Evolutionary conservation across 441 rosid genomes (phyloP).

Genomic region (Erodium texanum): DNA sequence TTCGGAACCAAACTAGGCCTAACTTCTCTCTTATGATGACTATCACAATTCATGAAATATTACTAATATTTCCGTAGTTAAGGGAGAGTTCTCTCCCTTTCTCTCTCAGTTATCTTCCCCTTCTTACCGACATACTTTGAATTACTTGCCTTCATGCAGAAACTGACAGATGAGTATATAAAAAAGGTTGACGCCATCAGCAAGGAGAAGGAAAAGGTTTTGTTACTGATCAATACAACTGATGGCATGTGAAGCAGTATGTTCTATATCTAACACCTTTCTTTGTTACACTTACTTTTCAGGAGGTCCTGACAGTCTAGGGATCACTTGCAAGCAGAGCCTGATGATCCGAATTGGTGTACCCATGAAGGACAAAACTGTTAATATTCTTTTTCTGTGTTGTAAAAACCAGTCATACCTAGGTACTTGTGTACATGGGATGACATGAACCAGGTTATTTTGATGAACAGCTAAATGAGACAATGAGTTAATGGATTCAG

Average conservation of each 20-base stretch:
- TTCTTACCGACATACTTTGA: not conserved
- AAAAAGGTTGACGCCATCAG: slow-evolving; percentile 61
- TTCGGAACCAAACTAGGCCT: too few relatives aligned
- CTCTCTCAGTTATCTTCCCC: not conserved
- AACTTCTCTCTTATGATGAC: too few relatives aligned
- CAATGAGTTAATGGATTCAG: not conserved
- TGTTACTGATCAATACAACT: slow-evolving; percentile 6
- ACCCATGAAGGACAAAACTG: not conserved
- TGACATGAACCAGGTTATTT: not conserved
- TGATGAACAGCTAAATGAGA: not conserved
- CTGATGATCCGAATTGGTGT: slow-evolving; percentile 12
- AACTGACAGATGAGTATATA: slow-evolving; percentile 67
- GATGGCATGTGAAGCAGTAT: not conserved
- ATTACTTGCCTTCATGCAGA: slow-evolving; percentile 33
- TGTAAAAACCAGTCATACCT: not conserved
- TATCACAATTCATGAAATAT: too few relatives aligned
- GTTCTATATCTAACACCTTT: not conserved
- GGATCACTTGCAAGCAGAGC: not conserved
- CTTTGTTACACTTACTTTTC: slow-evolving; percentile 15
- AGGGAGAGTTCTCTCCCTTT: not conserved
- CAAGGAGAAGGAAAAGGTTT: slow-evolving; percentile 90
- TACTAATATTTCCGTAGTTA: too few relatives aligned
- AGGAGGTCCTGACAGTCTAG: slow-evolving; percentile 48
- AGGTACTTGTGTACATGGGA: too few relatives aligned
- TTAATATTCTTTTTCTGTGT: not conserved